Conservation (phyloP, 257 asterid species). For the Nicotiana tomentosiformis region DNA sequence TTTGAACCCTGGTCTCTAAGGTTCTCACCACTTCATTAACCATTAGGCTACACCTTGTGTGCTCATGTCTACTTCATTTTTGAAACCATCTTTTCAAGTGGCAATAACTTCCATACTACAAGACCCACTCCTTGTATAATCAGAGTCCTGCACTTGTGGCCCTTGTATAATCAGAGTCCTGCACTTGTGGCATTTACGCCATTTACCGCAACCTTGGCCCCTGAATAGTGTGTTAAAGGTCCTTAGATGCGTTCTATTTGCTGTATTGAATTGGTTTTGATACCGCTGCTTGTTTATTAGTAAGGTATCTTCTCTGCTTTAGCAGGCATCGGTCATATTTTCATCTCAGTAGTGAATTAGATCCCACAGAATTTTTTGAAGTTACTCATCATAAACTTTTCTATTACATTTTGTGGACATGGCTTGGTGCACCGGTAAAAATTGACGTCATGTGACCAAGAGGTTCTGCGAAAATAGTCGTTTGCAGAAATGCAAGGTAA, state of each 20-base stretch:
- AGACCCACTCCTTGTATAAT: neutral
- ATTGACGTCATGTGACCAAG: too few species aligned
- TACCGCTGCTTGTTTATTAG: neutral
- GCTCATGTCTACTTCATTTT: neutral
- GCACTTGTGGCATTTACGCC: neutral
- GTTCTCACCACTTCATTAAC: neutral
- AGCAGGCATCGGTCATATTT: neutral
- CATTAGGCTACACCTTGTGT: neutral
- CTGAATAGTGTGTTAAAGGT: neutral
- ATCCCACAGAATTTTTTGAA: neutral
- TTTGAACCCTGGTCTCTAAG: neutral
- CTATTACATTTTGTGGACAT: neutral
- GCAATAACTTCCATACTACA: neutral
- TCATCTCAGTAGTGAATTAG: neutral
- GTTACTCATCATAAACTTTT: neutral
- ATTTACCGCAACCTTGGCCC: neutral
- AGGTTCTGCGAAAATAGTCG: too few species aligned
- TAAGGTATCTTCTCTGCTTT: neutral
- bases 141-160: neutral
- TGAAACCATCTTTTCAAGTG: neutral
- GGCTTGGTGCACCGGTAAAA: neutral
- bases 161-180: neutral
- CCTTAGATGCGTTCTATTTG: neutral
- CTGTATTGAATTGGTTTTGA: neutral
- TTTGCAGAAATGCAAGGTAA: too few species aligned